Percentiles rank a stretch among this genome's conserved stretches.
Conservation (phyloP, 306 rosid species). For the Oemleria cerasiformis region DNA sequence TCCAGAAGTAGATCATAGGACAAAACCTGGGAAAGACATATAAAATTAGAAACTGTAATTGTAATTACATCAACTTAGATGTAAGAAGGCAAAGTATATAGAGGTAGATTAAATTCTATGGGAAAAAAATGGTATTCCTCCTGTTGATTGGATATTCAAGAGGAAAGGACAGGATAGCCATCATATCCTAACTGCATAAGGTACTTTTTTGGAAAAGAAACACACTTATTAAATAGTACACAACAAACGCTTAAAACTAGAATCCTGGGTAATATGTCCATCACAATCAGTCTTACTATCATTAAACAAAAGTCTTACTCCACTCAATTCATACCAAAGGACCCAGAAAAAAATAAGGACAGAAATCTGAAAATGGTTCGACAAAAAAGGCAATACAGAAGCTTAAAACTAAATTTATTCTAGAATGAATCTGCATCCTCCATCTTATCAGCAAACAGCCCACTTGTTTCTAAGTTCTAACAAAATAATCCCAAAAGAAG, state of each 20-base stretch:
- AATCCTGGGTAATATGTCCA: neutral
- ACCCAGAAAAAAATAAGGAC: too few species aligned
- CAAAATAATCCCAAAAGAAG: neutral
- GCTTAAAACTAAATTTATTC: neutral
- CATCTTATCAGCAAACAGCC: neutral
- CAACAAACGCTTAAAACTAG: neutral
- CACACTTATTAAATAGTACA: neutral
- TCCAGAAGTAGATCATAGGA: constrained; percentile 20
- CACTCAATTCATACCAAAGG: neutral
- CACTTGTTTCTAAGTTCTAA: neutral
- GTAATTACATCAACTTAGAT: neutral
- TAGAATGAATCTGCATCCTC: neutral
- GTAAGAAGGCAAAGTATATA: neutral
- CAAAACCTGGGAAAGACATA: constrained; percentile 8
- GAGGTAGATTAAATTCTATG: neutral
- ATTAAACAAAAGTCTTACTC: neutral
- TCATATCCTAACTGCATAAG: neutral
- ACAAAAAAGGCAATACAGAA: neutral
- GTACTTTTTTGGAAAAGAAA: neutral
- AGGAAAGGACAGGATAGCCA: neutral
- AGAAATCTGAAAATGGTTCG: neutral
- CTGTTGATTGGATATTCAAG: neutral
- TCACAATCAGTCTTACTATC: neutral
- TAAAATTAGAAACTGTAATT: neutral
- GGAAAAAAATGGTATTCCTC: neutral